A percentile compares a stretch with the other conserved stretches of the same genome.
These are phyloP conservation scores for Vitrella brassicaformis DNA, from an alignment of 73 alveolate genomes.

Conservation along the genomic window DNA sequence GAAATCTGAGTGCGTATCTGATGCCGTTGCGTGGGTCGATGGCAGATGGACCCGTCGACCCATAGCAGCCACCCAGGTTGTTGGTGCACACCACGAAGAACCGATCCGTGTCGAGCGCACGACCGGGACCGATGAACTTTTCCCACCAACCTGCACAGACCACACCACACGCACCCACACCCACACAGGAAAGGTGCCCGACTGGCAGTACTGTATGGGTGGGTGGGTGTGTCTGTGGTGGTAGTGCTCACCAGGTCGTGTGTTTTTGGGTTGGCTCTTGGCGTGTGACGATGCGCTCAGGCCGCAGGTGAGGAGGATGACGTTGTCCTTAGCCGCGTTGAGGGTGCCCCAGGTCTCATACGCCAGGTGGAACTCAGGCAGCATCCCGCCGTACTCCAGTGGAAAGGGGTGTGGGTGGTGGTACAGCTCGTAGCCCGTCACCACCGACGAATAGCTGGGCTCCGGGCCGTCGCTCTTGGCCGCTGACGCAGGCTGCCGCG, in stretches of 20 bases:
- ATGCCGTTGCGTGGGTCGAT: constrained; percentile 6
- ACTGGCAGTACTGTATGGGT: too few species aligned
- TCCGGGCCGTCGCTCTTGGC: too few species aligned
- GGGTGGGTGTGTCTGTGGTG: too few species aligned
- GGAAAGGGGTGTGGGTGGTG: not conserved
- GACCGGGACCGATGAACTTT: constrained; percentile 28
- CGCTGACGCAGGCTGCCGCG: too few species aligned
- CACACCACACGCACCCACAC: not conserved
- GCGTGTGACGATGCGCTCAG: constrained; percentile 31
- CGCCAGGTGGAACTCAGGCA: constrained; percentile 14
- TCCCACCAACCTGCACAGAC: not conserved
- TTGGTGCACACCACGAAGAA: constrained; percentile 23
- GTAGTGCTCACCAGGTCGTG: constrained; percentile 16
- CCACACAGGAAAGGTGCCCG: not conserved
- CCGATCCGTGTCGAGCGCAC: constrained; percentile 15
- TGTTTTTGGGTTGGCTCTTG: constrained; percentile 12
- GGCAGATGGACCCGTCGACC: constrained; percentile 23
- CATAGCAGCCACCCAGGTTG: constrained; percentile 26
- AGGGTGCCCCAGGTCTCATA: constrained; percentile 22
- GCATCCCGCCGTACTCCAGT: not conserved
- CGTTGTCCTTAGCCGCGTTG: not conserved
- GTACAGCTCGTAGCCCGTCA: not conserved
- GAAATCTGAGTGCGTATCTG: constrained; percentile 12
- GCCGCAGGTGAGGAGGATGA: constrained; percentile 6
- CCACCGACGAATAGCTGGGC: not conserved